A percentile compares a stretch with the other conserved stretches of the same genome.
phyloP scores from a whole-genome alignment of 2,329 filamentous ascomycete species.

The Exophiala xenobiotica region DNA sequence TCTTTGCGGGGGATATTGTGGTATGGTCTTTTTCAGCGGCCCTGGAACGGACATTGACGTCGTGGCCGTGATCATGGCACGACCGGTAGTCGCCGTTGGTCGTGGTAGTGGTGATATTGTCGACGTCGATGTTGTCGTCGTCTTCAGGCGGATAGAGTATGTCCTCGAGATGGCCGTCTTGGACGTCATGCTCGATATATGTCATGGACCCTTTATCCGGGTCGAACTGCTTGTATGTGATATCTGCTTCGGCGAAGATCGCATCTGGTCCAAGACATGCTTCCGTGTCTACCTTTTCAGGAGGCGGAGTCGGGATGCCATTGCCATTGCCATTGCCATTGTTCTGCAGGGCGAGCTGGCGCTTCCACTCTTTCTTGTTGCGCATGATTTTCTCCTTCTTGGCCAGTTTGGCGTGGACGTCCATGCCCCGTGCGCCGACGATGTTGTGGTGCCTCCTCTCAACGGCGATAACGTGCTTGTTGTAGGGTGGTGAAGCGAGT shows the following conservation, averaged over 20 bases:
- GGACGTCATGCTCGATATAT: constrained; percentile 47
- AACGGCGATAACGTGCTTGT: constrained; percentile 83
- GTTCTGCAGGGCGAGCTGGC: constrained; percentile 23
- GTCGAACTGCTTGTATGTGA: constrained; percentile 4
- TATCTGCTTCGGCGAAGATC: not conserved
- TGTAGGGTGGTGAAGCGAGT: constrained; percentile 80
- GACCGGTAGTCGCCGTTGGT: no score
- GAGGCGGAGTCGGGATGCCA: constrained; percentile 9
- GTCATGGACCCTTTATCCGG: constrained; percentile 37
- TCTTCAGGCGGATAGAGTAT: constrained; percentile 36
- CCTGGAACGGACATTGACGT: no score
- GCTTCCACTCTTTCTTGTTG: constrained; percentile 67
- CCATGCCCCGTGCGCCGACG: constrained; percentile 76
- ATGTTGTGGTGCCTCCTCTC: constrained; percentile 88
- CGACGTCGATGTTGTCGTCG: not conserved
- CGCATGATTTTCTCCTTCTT: constrained; percentile 70
- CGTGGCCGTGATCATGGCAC: no score
- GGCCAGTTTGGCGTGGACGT: constrained; percentile 75
- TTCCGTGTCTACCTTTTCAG: constrained; percentile 1
- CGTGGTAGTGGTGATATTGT: not conserved
- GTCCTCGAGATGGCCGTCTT: constrained; percentile 42
- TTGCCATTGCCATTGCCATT: no score
- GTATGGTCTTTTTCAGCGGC: no score
- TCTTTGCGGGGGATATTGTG: not conserved
- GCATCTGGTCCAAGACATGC: constrained; percentile 4